phyloP scores from a whole-genome alignment of 192 early-diverging fungal species.

The Cetraspora pellucida region DNA sequence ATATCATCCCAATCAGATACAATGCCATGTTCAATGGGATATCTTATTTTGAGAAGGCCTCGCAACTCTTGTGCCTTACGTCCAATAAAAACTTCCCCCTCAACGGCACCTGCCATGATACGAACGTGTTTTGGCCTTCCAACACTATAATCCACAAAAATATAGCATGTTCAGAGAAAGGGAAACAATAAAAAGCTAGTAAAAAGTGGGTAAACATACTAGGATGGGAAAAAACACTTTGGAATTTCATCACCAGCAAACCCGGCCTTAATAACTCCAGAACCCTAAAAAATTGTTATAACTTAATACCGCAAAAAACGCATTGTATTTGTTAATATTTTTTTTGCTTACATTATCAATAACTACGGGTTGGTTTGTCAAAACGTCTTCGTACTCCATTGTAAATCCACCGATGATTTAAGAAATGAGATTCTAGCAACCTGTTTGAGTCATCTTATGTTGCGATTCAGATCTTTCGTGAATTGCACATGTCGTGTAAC shows the following conservation, averaged over 20 bases:
- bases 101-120: slow-evolving; percentile 97
- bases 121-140: slow-evolving; percentile 95
- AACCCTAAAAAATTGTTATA: slow-evolving; percentile 72
- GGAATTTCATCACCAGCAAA: slow-evolving; percentile 98
- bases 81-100: slow-evolving; percentile 96
- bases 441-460: too few species aligned
- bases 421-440: too few species aligned
- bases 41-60: slow-evolving; percentile 91
- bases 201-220: slow-evolving; percentile 55
- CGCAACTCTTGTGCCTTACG: slow-evolving; percentile 93
- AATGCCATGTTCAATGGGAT: slow-evolving; percentile 97
- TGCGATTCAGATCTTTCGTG: too few species aligned
- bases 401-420: neutral
- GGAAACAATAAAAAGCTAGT: neutral
- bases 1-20: slow-evolving; percentile 99
- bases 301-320: neutral
- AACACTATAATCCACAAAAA: slow-evolving; percentile 56
- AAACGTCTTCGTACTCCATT: slow-evolving; percentile 88
- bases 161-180: neutral
- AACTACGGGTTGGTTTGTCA: slow-evolving; percentile 98
- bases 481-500: too few species aligned
- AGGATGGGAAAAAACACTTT: slow-evolving; percentile 93
- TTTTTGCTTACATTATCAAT: slow-evolving; percentile 91
- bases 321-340: neutral
- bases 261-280: slow-evolving; percentile 98